Conservation (phyloP, 2,329 filamentous ascomycete genomes). For the Blastomyces percursus region DNA sequence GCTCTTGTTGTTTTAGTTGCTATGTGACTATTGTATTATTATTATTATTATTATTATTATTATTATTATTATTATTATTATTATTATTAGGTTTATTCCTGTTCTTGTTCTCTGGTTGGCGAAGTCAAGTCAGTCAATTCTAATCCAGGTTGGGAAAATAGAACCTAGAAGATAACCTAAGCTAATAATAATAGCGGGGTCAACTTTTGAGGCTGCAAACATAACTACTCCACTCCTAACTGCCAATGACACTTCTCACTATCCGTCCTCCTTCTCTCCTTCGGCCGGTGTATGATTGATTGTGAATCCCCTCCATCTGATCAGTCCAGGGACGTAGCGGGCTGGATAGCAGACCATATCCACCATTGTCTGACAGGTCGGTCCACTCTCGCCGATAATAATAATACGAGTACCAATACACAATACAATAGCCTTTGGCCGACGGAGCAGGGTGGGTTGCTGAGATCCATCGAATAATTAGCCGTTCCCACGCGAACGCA, state of each 20-base stretch:
- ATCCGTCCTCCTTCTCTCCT: neutral
- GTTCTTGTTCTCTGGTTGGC: neutral
- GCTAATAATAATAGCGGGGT: neutral
- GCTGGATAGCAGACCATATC: neutral
- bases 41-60: too few relatives aligned
- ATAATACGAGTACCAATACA: neutral
- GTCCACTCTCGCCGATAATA: neutral
- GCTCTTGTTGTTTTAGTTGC: neutral
- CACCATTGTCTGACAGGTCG: neutral
- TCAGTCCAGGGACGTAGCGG: neutral
- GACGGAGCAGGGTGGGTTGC: neutral
- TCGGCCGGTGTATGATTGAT: too few relatives aligned
- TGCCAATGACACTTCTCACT: neutral
- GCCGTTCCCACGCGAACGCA: neutral
- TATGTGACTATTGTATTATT: too few relatives aligned
- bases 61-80: too few relatives aligned
- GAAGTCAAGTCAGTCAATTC: neutral
- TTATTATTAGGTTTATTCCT: neutral
- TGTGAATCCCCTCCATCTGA: neutral
- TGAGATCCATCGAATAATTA: neutral
- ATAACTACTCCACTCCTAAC: neutral
- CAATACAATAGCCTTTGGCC: neutral
- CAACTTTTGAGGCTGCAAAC: neutral
- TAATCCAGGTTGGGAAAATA: neutral
- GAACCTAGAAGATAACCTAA: too few relatives aligned